Evolutionary conservation across 805 yeast species (phyloP), one percentile per base, ranked within the genome.

Genomic region (Scheffersomyces spartinae): DNA sequence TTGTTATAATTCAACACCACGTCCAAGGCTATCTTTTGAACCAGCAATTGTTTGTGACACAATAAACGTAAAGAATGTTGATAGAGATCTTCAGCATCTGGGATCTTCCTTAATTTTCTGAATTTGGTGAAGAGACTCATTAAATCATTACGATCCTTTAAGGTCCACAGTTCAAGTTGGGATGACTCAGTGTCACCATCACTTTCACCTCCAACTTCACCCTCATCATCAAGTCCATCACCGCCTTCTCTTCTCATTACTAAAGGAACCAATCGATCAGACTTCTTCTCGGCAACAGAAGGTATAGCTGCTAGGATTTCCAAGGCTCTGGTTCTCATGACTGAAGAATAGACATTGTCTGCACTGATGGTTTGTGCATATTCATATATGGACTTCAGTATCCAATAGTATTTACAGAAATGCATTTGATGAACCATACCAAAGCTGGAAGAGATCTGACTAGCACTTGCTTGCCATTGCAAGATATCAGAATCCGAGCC

Each of bases 11-110:
- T 71, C 18, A 84, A 49, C 4, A 91, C 42, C 20, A 79, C 76
- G 23, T 70, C 66, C 24, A 91, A 57, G 0, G 95, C 91, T 17
- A 72, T 48, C 34, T 71, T 73, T 50, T 88, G 96, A 1, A 77
- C 62, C 6, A 68, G 71, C 1, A 67, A 43, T 23, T 62, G 67
- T 38, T 73, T 69, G 44, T 76, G 73, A 5, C 82, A 68, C 21
- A 91, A 50, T 23, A 79, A 55, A 13, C 55, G 51, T 26, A 80
- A 48, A 23, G 79, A 49, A 25, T 71, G 63, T 1, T 54, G 50
- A 32, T 63, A 64, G 4, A 91, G 65, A 13, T 64, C 67, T 1
- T 64, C 69, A 14, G 74, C 55, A 10, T 64, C 59, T 22, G 61
- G 50, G 10, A 75, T 52, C n/a, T 61, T 61, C 26, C 65, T 68